A percentile compares a stretch with the other conserved stretches of the same genome.
Evolutionary conservation across 352 stramenopile genomes (phyloP).

Genomic region (Globisporangium parvum): DNA sequence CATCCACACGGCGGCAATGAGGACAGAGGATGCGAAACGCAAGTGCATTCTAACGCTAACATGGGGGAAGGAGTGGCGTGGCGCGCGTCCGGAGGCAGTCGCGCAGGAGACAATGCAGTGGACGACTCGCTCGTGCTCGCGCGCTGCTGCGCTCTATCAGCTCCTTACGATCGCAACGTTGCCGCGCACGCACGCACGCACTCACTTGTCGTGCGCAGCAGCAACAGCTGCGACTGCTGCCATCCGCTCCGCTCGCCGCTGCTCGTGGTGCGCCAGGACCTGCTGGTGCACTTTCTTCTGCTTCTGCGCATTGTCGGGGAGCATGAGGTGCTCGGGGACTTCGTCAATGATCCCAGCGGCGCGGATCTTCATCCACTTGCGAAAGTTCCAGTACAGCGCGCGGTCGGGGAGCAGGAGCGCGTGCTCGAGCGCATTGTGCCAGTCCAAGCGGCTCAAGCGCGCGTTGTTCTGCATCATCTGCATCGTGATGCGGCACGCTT

Average conservation of each 20-base stretch:
- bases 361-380: constrained; percentile 81
- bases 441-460: constrained; percentile 68
- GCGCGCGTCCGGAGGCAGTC: too few relatives aligned
- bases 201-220: neutral
- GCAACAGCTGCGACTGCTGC: neutral
- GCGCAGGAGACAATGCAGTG: too few relatives aligned
- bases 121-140: too few relatives aligned
- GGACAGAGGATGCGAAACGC: neutral
- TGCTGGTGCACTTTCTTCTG: constrained; percentile 21
- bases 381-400: constrained; percentile 82
- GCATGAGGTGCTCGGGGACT: constrained; percentile 57
- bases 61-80: too few relatives aligned
- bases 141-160: too few relatives aligned
- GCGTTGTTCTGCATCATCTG: constrained; percentile 84
- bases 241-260: neutral
- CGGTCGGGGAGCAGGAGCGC: constrained; percentile 59
- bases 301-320: constrained; percentile 22
- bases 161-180: neutral
- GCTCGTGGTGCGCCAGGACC: neutral
- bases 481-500: constrained; percentile 70
- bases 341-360: constrained; percentile 45
- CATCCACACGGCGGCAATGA: too few relatives aligned
- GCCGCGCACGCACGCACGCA: neutral
- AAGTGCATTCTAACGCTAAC: too few relatives aligned
- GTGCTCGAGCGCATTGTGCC: constrained; percentile 60